Conservation (phyloP, 495 filamentous ascomycete genomes). For the Tetracladium setigerum region DNA sequence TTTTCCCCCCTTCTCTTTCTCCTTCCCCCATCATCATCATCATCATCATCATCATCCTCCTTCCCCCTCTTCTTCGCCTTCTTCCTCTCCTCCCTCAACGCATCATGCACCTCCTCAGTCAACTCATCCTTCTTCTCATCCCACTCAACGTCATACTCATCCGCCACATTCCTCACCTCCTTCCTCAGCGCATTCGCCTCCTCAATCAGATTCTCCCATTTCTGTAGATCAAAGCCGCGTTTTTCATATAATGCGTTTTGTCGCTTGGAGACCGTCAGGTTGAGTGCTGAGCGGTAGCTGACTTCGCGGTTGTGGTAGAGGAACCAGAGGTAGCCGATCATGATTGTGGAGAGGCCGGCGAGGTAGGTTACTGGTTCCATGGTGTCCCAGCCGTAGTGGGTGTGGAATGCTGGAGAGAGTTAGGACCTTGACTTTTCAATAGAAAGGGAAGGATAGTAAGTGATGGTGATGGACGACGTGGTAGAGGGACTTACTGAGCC, state of each 20-base stretch:
- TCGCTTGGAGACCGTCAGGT: conserved; percentile 71
- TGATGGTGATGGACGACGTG: too few species aligned
- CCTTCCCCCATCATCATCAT: conserved; percentile 27
- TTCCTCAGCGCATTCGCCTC: conserved; percentile 70
- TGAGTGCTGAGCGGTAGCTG: conserved; percentile 75
- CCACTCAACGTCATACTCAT: conserved; percentile 93
- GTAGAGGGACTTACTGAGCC: conserved; percentile 35
- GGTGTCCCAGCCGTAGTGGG: conserved; percentile 76
- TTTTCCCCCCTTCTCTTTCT: conserved; percentile 30
- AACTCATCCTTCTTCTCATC: conserved; percentile 73
- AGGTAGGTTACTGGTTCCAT: conserved; percentile 91
- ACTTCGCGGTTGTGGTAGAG: conserved; percentile 88
- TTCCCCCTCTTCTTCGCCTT: conserved; percentile 37
- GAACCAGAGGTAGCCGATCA: conserved; percentile 90
- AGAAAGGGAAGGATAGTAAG: conserved; percentile 55
- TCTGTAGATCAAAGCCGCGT: conserved; percentile 64
- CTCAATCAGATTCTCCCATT: conserved; percentile 74
- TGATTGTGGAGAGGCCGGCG: conserved; percentile 72
- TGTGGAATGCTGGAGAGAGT: conserved; percentile 49
- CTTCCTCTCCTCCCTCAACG: conserved; percentile 53
- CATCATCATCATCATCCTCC: conserved; percentile 26
- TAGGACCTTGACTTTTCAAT: conserved; percentile 19
- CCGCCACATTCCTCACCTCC: conserved; percentile 76
- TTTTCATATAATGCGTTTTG: conserved; percentile 70
- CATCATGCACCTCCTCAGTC: conserved; percentile 63